Evolutionary conservation across 2,329 filamentous ascomycete genomes (phyloP), one percentile per base, ranked within the genome.

Genomic region (Aspergillus glaucus): DNA sequence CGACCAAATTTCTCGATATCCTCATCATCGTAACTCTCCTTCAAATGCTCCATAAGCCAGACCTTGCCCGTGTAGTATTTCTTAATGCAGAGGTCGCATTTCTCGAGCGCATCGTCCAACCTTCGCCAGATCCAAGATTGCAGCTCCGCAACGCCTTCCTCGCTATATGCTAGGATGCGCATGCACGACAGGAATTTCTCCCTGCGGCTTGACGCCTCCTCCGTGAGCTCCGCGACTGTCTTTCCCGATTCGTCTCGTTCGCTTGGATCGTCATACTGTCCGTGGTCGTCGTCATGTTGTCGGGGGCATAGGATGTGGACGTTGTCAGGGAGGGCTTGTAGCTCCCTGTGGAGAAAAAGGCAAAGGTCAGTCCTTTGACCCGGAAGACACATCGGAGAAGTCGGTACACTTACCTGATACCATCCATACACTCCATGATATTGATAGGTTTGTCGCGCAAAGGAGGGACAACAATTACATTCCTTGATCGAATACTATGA

Each of bases 21-120:
- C 41, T 68, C 66, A 19, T 75, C 73, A 34, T 75, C 70, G 46
- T 75, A 75, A 37, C 66, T 67, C 76, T 84, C 79, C 57, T 79
- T 75, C 47, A 89, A 73, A 43, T 79, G 74, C 51, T 82, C 79
- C 28, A 87, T 70, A 54, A 86, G 79, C 48, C 74, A 71, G 51
- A 79, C 79, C 53, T 87, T 84, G 26, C 78, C 79, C 62, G 81
- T 82, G 65, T 91, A 87, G 79, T 87, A 91, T 57, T 84, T 84
- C 52, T 82, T 77, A 45, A 87, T 84, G 62, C 87, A 91, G 45
- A 79, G 75, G 46, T 88, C 80, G 66, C 87, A 91, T 49, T 70
- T 75, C 49, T 75, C 79, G 21, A 91, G 73, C 36, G 79, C 78
- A 9, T 71, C 64, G 53, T 85, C 79, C 17, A 86, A 73, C 17